Evolutionary conservation across 1,284 basidiomycete species (phyloP).

Genomic region (Papiliotrema laurentii): DNA sequence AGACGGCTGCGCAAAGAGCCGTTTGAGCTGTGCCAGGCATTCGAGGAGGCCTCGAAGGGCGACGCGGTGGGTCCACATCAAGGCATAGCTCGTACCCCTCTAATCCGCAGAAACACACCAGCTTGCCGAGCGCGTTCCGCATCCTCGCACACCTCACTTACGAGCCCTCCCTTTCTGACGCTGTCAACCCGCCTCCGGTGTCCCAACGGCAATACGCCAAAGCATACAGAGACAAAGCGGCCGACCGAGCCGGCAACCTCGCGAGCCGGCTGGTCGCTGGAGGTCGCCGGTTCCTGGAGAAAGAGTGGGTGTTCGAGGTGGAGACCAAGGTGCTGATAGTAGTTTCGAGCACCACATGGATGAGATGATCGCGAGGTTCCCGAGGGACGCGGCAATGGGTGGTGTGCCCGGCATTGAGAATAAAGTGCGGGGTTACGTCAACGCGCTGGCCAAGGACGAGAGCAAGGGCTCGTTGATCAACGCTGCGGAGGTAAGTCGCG

Average conservation of each 20-base stretch:
- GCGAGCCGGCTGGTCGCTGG: slow-evolving; percentile 35
- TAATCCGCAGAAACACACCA: slow-evolving; percentile 40
- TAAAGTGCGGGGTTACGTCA: slow-evolving; percentile 79
- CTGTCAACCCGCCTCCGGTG: slow-evolving; percentile 18
- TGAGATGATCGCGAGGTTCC: slow-evolving; percentile 73
- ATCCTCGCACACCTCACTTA: slow-evolving; percentile 50
- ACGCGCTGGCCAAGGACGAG: slow-evolving; percentile 56
- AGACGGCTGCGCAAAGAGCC: slow-evolving; percentile 34
- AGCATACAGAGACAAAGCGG: slow-evolving; percentile 46
- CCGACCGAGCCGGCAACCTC: slow-evolving; percentile 20
- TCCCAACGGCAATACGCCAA: slow-evolving; percentile 51
- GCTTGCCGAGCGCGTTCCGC: slow-evolving; percentile 44
- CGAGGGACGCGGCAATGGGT: slow-evolving; percentile 80
- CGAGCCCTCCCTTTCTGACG: slow-evolving; percentile 49
- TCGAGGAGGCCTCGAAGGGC: slow-evolving; percentile 34
- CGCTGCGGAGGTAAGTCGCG: neutral
- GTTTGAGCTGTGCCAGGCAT: slow-evolving; percentile 31
- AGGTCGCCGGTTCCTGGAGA: slow-evolving; percentile 54
- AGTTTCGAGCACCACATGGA: slow-evolving; percentile 80
- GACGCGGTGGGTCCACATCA: slow-evolving; percentile 19
- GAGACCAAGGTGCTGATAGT: slow-evolving; percentile 10
- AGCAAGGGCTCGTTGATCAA: slow-evolving; percentile 68
- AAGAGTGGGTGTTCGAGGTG: slow-evolving; percentile 49
- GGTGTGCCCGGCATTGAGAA: slow-evolving; percentile 87
- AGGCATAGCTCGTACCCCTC: neutral